These are phyloP conservation scores for Endotrypanum monterogeii DNA, from an alignment of 208 protist genomes.

Conservation along the genomic window DNA sequence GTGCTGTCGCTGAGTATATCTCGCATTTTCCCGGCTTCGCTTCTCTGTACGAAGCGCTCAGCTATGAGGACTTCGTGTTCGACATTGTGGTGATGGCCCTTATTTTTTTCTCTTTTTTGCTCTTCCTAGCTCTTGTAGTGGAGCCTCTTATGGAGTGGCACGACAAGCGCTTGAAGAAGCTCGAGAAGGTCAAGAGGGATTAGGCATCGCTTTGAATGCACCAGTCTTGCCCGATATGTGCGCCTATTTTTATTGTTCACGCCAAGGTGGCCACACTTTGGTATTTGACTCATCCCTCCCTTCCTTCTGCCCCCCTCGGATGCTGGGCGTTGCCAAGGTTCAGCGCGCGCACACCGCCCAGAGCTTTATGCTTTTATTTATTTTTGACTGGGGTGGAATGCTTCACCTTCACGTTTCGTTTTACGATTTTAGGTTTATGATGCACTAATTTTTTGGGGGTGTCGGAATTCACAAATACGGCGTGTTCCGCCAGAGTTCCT, in stretches of 20 bases:
- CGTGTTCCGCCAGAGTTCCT: not conserved
- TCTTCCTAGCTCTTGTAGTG: slow-evolving; percentile 55
- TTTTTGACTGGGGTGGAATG: not conserved
- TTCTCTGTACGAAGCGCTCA: slow-evolving; percentile 47
- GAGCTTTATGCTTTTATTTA: not conserved
- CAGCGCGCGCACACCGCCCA: not conserved
- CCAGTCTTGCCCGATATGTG: not conserved
- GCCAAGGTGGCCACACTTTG: no score
- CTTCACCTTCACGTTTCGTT: not conserved
- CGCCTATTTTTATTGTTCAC: slow-evolving; percentile 4
- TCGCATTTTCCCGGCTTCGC: slow-evolving; percentile 49
- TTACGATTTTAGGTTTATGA: no score
- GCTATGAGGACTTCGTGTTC: slow-evolving; percentile 79
- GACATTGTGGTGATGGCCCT: slow-evolving; percentile 53
- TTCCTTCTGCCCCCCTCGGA: slow-evolving; percentile 1
- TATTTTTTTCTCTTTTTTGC: slow-evolving; percentile 65
- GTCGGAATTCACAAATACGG: not conserved
- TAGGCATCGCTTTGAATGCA: slow-evolving; percentile 6
- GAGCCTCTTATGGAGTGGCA: slow-evolving; percentile 62
- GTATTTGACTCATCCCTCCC: no score
- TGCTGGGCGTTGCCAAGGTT: not conserved
- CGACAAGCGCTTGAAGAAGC: slow-evolving; percentile 31
- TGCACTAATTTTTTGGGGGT: not conserved
- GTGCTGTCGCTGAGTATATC: slow-evolving; percentile 59
- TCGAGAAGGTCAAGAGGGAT: slow-evolving; percentile 41